Percentiles rank a stretch among this genome's conserved stretches.
phyloP scores from a whole-genome alignment of 768 basidiomycete species.

The Psilocybe azurescens region DNA sequence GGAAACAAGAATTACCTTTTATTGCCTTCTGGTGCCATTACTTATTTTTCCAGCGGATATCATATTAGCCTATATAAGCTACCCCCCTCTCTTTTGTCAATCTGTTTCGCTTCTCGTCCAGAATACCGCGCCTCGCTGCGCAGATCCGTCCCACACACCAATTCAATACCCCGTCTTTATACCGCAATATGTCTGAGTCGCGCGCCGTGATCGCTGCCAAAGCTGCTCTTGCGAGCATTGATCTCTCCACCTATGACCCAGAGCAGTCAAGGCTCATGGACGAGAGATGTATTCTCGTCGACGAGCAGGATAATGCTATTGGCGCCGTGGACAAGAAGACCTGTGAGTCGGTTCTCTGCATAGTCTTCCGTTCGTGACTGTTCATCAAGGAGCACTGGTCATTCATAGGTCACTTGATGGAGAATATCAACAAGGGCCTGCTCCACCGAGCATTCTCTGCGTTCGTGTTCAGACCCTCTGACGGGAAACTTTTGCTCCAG shows the following conservation, averaged over 20 bases:
- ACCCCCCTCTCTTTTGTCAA: conserved; percentile 5
- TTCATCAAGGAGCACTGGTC: not conserved
- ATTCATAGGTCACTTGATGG: conserved; percentile 89
- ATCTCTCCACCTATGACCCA: conserved; percentile 85
- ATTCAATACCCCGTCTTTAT: not conserved
- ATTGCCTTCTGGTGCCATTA: conserved; percentile 15
- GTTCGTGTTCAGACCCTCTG: conserved; percentile 93
- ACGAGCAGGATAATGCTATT: conserved; percentile 83
- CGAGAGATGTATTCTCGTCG: conserved; percentile 91
- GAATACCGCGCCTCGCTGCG: conserved; percentile 27
- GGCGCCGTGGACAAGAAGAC: conserved; percentile 96
- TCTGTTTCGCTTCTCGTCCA: conserved; percentile 24
- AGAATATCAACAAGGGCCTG: conserved; percentile 91
- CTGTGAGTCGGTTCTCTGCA: conserved; percentile 57
- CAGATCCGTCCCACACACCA: conserved; percentile 9
- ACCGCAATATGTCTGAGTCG: conserved; percentile 49
- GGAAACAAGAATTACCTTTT: conserved; percentile 9
- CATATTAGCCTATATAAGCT: not conserved
- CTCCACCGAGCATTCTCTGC: conserved; percentile 98
- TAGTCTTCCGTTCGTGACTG: not conserved
- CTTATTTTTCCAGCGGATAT: not conserved
- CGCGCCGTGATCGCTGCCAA: conserved; percentile 67
- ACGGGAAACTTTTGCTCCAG: conserved; percentile 93
- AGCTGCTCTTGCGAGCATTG: conserved; percentile 72
- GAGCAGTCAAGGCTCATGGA: conserved; percentile 97